Base-by-base conservation (phyloP, 106 monocot genomes). In the Dioscorea alata region DNA sequence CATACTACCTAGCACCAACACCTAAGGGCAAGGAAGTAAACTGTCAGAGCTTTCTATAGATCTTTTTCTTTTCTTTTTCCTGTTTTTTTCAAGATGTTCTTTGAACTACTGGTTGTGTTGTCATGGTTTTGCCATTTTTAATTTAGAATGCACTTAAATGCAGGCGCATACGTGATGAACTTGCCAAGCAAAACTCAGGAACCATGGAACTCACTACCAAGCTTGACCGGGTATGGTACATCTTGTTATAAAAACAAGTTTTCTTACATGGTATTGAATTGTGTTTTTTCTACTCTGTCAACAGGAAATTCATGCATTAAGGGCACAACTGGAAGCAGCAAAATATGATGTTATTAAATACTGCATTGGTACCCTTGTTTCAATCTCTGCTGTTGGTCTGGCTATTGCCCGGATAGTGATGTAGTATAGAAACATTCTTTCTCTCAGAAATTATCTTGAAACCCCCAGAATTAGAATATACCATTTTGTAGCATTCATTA, bases 111-210 rank as follows among this genome's bases (percentile, higher is more conserved):
- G 6, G 42, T 42, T 28, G 42, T 42, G 42, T 42, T 42, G 42
- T 10, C 42, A 10, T 42, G 42, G 42, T 42, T 42, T 42, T 42
- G 4, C 42, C 3, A 10, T 42, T 42, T 0, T 42, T 6, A 8
- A 42, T 42, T 42, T 42, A 42, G 2, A 10, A 42, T 42, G 10
- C 10, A 10, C 42, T 2, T 60, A 12, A 69, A 25, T 76, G 58
- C 73, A 82, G 82, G 48, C 82, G 82, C 15, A 82, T 73, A 19
- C 82, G 81, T 50, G 81, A 82, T 69, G 81, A 82, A 61, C 50
- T 82, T 12, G 72, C 81, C 1, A 76, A 69, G 31, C 77, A 77
- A 49, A 82, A 70, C 67, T 56, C 68, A 0, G 77, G 73, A 69
- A 82, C 82, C 6, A 82, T 72, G 57, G 73, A 77, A 21, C 77